A percentile compares a stretch with the other conserved stretches of the same genome.
Conservation (phyloP, 257 asterid genomes). For the Ajuga chamaepitys region DNA sequence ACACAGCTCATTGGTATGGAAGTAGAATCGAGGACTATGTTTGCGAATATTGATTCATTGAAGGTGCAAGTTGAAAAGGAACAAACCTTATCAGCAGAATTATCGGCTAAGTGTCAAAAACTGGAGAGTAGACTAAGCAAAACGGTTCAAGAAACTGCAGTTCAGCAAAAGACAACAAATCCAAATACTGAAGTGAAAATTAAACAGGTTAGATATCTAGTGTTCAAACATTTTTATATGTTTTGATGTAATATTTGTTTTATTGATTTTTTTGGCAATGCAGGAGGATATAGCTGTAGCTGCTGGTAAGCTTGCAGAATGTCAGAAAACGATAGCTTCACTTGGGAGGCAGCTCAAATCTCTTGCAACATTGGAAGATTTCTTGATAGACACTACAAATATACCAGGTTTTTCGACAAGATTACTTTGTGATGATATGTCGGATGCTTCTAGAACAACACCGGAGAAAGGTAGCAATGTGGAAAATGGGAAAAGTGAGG, state of each 20-base stretch:
- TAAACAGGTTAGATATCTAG: slow-evolving; percentile 43
- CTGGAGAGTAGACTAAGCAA: slow-evolving; percentile 39
- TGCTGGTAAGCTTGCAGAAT: slow-evolving; percentile 76
- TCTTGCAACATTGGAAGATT: slow-evolving; percentile 73
- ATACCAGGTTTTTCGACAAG: slow-evolving; percentile 52
- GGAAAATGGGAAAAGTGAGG: slow-evolving; percentile 30
- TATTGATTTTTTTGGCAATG: neutral
- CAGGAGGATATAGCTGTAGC: slow-evolving; percentile 71
- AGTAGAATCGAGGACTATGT: slow-evolving; percentile 48
- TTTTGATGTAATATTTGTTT: neutral
- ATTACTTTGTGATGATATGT: slow-evolving; percentile 19
- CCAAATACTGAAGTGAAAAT: slow-evolving; percentile 36
- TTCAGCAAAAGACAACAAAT: slow-evolving; percentile 27
- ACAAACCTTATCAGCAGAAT: slow-evolving; percentile 26
- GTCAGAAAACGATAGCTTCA: slow-evolving; percentile 79
- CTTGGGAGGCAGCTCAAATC: slow-evolving; percentile 74
- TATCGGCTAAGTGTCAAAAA: slow-evolving; percentile 39
- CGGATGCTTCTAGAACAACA: slow-evolving; percentile 19
- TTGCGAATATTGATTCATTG: slow-evolving; percentile 32
- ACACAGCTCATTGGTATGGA: slow-evolving; percentile 49
- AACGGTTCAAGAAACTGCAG: slow-evolving; percentile 31
- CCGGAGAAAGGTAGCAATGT: slow-evolving; percentile 10
- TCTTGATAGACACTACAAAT: slow-evolving; percentile 66
- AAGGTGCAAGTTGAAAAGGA: slow-evolving; percentile 37
- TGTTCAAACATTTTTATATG: neutral